Conservation (phyloP, 2,329 filamentous ascomycete species). For the Xylaria hypoxylon region DNA sequence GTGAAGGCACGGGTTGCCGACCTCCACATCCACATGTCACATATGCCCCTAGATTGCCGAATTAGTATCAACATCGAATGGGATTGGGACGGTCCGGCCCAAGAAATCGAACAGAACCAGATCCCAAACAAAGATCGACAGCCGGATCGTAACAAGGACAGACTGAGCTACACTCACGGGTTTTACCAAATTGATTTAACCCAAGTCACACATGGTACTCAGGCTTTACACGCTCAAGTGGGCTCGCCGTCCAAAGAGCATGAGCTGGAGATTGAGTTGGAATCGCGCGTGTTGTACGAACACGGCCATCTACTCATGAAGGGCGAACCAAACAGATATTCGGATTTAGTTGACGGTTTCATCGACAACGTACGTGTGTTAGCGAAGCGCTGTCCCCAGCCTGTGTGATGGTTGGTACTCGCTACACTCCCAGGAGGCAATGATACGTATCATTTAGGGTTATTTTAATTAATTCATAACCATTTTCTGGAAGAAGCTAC, state of each 20-base stretch:
- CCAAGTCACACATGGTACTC: conserved; percentile 74
- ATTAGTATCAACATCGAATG: conserved; percentile 97
- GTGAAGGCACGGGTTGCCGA: conserved; percentile 91
- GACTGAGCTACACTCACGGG: conserved; percentile 89
- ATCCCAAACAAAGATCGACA: conserved; percentile 54
- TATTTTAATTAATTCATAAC: neutral
- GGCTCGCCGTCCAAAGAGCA: conserved; percentile 72
- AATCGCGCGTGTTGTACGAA: conserved; percentile 71
- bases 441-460: neutral
- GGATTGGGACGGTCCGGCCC: conserved; percentile 78
- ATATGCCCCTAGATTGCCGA: conserved; percentile 84
- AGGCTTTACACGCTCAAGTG: conserved; percentile 54
- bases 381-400: conserved; percentile 51
- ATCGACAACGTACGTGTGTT: conserved; percentile 78
- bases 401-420: conserved; percentile 24
- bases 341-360: conserved; percentile 77
- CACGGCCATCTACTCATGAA: conserved; percentile 70
- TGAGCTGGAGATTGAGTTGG: conserved; percentile 83
- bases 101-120: conserved; percentile 62
- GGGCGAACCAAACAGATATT: conserved; percentile 69
- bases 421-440: neutral
- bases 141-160: conserved; percentile 83
- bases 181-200: conserved; percentile 93
- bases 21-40: conserved; percentile 86
- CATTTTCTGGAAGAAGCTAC: neutral